Base-by-base conservation (phyloP, 176 grass and related monocot species). In the Aegilops umbellulata region DNA sequence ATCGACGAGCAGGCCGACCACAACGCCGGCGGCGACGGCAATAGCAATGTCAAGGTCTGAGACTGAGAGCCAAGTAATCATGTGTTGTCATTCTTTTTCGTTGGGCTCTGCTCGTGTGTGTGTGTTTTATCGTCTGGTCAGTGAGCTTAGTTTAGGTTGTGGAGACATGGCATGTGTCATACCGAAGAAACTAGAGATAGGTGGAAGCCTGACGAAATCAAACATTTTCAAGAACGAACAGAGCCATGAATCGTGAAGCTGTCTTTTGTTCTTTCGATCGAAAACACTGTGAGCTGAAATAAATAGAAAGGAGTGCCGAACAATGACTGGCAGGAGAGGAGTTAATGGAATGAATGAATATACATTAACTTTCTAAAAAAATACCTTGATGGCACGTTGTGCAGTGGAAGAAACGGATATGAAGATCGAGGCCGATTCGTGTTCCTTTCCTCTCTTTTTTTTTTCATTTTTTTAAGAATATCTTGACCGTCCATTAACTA, bases 1-100 rank as follows among this genome's bases (percentile, higher is more conserved):
- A 99, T 99, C 61, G 97, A 99, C 49, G 85, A 87, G 2, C 46
- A 80, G 42, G 4, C 9, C 23, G 72, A 15, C 17, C 17, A 30
- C 38, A 49, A 47, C 2, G 53, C 16, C 25, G 15, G 17, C 15
- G 16, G 44, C 35, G 46, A 63, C 1, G 57, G 26, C 26, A 17
- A 30, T 17, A 46, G 4, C 14, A 46, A 60, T 44, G 82, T 55
- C 36, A 96, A 99, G 60, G 90, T 91, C 75, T 95, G 75, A 86
- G 38, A 82, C 75, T 95, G 75, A 86, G 38, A 82, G 38, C 7
- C 11, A n/a, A n/a, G 22, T 26, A 23, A 23, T 57, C 19, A 55
- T 55, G n/a, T 17, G 38, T 30, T 38, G 23, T 2, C 29, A 5
- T 26, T 47, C 1, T 38, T n/a, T 71, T 17, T 46, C 39, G 7